Evolutionary conservation across 768 basidiomycete genomes (phyloP), one percentile per base, ranked within the genome.

Genomic region (Exidia glandulosa): DNA sequence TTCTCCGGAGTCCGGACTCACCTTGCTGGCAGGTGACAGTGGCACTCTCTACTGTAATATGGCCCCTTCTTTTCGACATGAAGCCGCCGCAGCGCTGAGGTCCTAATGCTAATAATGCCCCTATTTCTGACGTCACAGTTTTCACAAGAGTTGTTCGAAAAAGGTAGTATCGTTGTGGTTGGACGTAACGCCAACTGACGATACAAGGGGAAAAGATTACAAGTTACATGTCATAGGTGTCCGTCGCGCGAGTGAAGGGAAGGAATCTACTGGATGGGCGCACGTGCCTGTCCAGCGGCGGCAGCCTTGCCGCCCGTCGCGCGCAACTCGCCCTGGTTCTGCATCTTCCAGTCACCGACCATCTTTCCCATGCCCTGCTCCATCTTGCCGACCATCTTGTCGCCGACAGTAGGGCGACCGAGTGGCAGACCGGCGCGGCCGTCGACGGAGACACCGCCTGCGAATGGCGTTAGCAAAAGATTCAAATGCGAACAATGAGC

Each of bases 311-410:
- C 81, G 5, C 77, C 79, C 0, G 77, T 66, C 70, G 81, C 77
- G 33, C 84, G 76, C 30, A 84, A 66, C 62, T 79, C 77, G 14
- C 84, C 85, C 66, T 74, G 79, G 69, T 82, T 82, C 56, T 81
- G 78, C 68, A 80, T 57, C 12, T 77, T 81, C 0, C 75, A 67
- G 10, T 84, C 81, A 29, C 74, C 57, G 14, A 71, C 70, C 34
- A 72, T 58, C 67, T 84, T 84, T 9, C 83, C 82, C 30, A 77
- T 63, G 48, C 82, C 27, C 50, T 29, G 25, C 64, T 85, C 74
- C 0, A 78, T 73, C 72, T 85, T 84, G 2, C 84, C 83, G 33
- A 83, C 63, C 23, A 84, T 60, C 69, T 81, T 85, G 70, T 86
- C 84, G 10, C 74, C 68, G 0, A 79, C n/a, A 27, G 65, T 74